Conservation (phyloP, 495 filamentous ascomycete species). For the Penicillium herquei region DNA sequence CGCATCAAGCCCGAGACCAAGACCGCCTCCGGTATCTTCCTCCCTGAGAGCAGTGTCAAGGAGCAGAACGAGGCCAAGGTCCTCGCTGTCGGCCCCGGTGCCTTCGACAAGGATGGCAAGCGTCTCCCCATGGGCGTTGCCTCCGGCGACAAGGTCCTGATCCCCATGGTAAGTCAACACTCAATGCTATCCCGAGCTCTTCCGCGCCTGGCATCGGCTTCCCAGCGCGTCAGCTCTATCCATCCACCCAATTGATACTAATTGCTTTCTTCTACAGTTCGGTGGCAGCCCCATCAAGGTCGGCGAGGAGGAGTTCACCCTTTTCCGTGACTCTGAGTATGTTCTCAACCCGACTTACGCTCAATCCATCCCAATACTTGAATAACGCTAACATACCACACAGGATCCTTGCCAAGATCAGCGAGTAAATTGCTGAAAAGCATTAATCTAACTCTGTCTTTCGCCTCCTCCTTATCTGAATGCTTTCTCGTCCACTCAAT, state of each 20-base stretch:
- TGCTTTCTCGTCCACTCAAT: constrained; percentile 17
- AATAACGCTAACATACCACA: constrained; percentile 22
- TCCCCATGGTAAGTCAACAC: constrained; percentile 75
- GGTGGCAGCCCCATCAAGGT: constrained; percentile 96
- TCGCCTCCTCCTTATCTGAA: constrained; percentile 10
- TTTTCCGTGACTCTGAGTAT: constrained; percentile 97
- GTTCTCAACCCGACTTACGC: constrained; percentile 27
- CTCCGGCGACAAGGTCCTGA: constrained; percentile 89
- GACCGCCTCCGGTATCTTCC: constrained; percentile 94
- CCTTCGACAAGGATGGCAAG: constrained; percentile 81
- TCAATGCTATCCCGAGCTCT: background rate
- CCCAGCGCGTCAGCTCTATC: background rate
- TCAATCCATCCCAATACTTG: background rate
- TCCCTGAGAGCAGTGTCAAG: constrained; percentile 95
- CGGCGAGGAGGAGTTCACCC: constrained; percentile 90
- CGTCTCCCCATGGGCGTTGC: constrained; percentile 75
- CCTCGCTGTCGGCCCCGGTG: constrained; percentile 90
- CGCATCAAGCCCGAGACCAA: constrained; percentile 95
- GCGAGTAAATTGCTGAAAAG: constrained; percentile 56
- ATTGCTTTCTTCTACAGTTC: constrained; percentile 58
- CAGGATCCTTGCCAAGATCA: constrained; percentile 86
- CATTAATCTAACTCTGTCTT: constrained; percentile 15
- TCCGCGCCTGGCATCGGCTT: constrained; percentile 4
- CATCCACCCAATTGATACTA: constrained; percentile 7
- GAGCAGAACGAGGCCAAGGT: constrained; percentile 97